phyloP scores from a whole-genome alignment of 805 yeast genomes.

The Yamadazyma philogaea region DNA sequence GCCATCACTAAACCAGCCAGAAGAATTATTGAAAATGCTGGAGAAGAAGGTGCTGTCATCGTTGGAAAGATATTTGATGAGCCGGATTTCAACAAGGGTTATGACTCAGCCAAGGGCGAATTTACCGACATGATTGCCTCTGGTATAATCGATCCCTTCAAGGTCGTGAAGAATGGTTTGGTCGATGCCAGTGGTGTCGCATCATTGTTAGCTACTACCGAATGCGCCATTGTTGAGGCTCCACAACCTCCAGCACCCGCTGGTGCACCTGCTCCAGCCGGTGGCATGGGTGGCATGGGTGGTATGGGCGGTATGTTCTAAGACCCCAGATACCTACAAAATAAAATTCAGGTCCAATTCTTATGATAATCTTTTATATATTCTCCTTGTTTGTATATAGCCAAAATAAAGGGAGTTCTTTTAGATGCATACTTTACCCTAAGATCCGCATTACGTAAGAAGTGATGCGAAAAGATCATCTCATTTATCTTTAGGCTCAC shows the following conservation, averaged over 20 bases:
- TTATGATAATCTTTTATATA: neutral
- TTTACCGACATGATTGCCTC: slow-evolving; percentile 93
- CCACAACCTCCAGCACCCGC: slow-evolving; percentile 70
- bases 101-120: slow-evolving; percentile 88
- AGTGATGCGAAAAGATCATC: slow-evolving; percentile 11
- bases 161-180: slow-evolving; percentile 93
- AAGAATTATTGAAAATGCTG: slow-evolving; percentile 94
- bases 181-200: slow-evolving; percentile 98
- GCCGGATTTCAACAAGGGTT: slow-evolving; percentile 82
- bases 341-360: neutral
- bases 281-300: slow-evolving; percentile 39
- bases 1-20: slow-evolving; percentile 95
- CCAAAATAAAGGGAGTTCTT: slow-evolving; percentile 1
- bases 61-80: slow-evolving; percentile 79
- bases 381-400: slow-evolving; percentile 10
- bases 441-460: slow-evolving; percentile 5
- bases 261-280: slow-evolving; percentile 49
- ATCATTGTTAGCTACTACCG: slow-evolving; percentile 94
- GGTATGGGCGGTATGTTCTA: slow-evolving; percentile 26
- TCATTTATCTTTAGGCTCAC: neutral
- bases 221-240: slow-evolving; percentile 96
- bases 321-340: neutral
- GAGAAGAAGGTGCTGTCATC: slow-evolving; percentile 95
- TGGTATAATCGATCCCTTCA: slow-evolving; percentile 98
- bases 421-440: neutral